Conservation (phyloP, 441 rosid species). For the Aleurites moluccanus region DNA sequence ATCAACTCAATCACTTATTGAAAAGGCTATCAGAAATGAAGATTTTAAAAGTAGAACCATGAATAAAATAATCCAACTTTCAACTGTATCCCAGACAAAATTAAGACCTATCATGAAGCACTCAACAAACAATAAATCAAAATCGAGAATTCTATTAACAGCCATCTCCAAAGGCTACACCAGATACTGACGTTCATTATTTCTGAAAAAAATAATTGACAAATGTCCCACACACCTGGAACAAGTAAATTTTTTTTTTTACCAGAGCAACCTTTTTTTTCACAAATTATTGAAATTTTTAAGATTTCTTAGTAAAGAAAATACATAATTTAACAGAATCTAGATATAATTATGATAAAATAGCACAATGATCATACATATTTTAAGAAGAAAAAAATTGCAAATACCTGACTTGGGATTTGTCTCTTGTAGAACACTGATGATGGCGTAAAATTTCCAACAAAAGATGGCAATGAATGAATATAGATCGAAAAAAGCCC, state of each 20-base stretch:
- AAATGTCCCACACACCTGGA: neutral
- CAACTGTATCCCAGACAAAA: neutral
- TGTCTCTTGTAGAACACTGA: slow-evolving; percentile 71
- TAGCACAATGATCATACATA: neutral
- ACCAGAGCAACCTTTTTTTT: neutral
- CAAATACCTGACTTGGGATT: slow-evolving; percentile 85
- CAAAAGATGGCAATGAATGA: slow-evolving; percentile 69
- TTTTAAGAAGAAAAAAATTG: neutral
- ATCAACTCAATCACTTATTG: neutral
- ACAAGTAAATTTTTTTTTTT: neutral
- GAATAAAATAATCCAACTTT: neutral
- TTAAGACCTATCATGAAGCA: neutral
- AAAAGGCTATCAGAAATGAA: neutral
- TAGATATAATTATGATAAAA: neutral
- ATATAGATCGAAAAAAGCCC: slow-evolving; percentile 66
- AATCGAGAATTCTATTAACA: neutral
- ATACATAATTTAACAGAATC: neutral
- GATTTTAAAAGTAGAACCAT: neutral
- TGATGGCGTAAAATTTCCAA: slow-evolving; percentile 40
- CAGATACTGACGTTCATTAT: neutral
- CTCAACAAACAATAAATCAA: neutral
- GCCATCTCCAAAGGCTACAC: neutral
- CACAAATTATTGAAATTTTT: neutral
- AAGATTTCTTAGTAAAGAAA: neutral
- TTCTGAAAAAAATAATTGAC: neutral